These are phyloP conservation scores for Lasiodiplodia theobromae DNA, from an alignment of 2,329 filamentous ascomycete genomes.

Conservation along the genomic window DNA sequence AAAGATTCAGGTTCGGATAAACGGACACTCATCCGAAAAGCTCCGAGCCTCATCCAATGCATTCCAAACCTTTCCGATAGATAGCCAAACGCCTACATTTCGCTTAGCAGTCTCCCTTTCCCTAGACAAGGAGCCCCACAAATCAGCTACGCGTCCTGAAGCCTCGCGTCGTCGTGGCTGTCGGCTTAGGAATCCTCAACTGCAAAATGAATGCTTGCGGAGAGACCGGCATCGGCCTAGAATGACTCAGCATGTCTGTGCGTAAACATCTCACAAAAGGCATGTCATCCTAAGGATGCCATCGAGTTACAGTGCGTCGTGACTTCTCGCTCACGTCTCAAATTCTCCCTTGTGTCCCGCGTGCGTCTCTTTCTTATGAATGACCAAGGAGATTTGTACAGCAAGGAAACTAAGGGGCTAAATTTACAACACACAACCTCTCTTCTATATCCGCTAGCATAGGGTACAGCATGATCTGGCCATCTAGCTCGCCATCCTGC, in stretches of 20 bases:
- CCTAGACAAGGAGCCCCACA: background rate
- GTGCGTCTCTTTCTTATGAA: conserved; percentile 24
- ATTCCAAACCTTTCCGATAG: background rate
- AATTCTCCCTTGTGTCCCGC: background rate
- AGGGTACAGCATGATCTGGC: conserved; percentile 12
- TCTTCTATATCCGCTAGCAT: conserved; percentile 28
- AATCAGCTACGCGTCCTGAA: background rate
- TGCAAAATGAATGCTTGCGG: background rate
- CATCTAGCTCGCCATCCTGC: conserved; percentile 60
- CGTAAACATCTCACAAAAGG: background rate
- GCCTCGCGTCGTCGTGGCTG: background rate
- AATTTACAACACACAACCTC: conserved; percentile 30
- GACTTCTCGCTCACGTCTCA: background rate
- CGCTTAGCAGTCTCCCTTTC: background rate
- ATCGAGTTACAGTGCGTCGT: background rate
- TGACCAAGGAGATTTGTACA: conserved; percentile 28
- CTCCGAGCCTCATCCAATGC: conserved; percentile 12
- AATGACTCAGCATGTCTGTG: background rate
- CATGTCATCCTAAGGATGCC: background rate
- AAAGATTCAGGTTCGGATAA: conserved; percentile 1
- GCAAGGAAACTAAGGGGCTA: conserved; percentile 31
- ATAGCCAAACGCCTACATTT: background rate
- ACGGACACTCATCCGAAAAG: conserved; percentile 17
- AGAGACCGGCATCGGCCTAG: background rate
- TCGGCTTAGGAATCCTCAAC: too few relatives aligned